Conservation (phyloP, 345 rosid species). For the Citrus cavaleriei region DNA sequence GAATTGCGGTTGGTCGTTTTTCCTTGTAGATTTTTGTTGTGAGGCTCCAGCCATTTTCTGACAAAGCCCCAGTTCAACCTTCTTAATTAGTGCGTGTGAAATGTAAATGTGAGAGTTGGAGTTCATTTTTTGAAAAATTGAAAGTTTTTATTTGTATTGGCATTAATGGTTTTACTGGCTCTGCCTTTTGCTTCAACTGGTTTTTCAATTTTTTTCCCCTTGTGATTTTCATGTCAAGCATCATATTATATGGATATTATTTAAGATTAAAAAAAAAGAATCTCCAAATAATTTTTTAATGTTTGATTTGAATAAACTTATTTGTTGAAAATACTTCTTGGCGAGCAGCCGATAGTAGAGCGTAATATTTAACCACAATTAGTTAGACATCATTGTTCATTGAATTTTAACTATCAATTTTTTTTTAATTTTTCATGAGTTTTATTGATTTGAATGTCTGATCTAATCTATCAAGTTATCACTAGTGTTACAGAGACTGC, state of each 20-base stretch:
- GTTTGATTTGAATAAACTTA: background rate
- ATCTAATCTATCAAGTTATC: background rate
- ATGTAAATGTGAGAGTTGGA: background rate
- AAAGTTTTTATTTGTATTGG: background rate
- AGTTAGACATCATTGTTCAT: no score
- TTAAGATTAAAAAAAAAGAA: no score
- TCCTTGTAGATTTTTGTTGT: background rate
- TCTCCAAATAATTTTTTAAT: no score
- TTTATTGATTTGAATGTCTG: background rate
- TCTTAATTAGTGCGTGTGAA: background rate
- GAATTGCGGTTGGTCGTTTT: background rate
- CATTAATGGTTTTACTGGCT: background rate
- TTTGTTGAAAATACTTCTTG: background rate
- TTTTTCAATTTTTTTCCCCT: background rate
- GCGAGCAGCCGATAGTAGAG: background rate
- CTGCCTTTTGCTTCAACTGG: background rate
- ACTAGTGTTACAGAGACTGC: background rate
- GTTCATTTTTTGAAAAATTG: slow-evolving; percentile 4
- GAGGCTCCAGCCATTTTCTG: slow-evolving; percentile 3
- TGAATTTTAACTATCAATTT: no score
- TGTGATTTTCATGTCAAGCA: no score
- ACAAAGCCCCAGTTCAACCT: background rate
- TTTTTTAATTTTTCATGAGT: background rate
- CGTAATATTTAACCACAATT: no score
- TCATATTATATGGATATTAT: no score